Base-by-base conservation (phyloP, 441 rosid species). In the Euphorbia corollata region DNA sequence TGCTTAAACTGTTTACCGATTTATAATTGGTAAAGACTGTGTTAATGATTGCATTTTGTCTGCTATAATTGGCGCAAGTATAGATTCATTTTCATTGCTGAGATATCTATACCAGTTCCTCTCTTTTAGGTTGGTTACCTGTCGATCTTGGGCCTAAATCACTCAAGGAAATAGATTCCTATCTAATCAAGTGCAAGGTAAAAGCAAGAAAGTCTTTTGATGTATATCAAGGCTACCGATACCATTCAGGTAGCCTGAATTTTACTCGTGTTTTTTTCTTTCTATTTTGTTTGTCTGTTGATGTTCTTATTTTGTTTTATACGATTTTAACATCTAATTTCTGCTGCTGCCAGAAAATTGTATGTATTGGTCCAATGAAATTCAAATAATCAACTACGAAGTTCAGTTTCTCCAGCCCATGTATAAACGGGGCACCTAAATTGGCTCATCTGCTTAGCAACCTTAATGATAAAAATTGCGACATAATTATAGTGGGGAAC, bases 121-220 rank as follows among this genome's bases (percentile, higher is more conserved):
- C 73, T 47, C 63, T 39, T 71, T 63, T 80, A 88, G 91, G 90
- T 77, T 85, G 86, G 87, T 73, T 67, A 53, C 91, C 88, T 36
- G 79, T 85, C 70, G 95, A 86, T 81, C 73, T 86, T 66, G 95
- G 91, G 64, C 91, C 90, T 53, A 69, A 67, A 41, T 78, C 91
- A 59, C 61, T 83, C 75, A 76, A 86, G 36, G 87, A 83, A 77
- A 79, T 88, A 64, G 66, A 73, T 32, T 72, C 81, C 68, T 67
- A 82, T 54, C 78, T 88, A 55, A 67, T 61, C 59, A 79, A 73
- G 63, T 85, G 84, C 76, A 80, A 88, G 95, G 95, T 86, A 81
- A 73, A 70, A 34, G 34, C 65, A 68, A 65, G 59, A 50, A 70
- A 34, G 4, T 72, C 54, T 72, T 59, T 38, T 47, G 4, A 47